Evolutionary conservation across 2,329 filamentous ascomycete genomes (phyloP), one percentile per base, ranked within the genome.

Genomic region (Botrytis fabae): DNA sequence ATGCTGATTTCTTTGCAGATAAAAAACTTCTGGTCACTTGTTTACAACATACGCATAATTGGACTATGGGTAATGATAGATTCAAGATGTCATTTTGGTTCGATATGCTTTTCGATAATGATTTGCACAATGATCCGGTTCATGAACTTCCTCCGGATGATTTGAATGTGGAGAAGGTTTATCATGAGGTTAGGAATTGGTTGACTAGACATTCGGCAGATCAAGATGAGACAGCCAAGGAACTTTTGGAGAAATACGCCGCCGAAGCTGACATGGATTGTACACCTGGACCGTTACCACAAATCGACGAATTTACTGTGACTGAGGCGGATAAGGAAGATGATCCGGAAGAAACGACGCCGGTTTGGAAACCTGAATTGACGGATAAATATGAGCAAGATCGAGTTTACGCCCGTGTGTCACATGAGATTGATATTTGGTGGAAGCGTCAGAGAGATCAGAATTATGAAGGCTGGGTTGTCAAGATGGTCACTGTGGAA

Each of bases 21-120:
- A 91, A 92, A 76, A 91, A 91, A 78, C 82, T 92, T 1, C 83
- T 92, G 2, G 89, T 92, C 2, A 91, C 89, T 0, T 88, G 88
- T 3, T 81, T 92, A 20, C 90, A 92, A 77, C 89, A 91, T 79
- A 87, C 89, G 2, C 89, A 91, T 76, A 92, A 92, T 79, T 91
- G 90, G 89, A 90, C 89, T 1, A 89, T 89, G 72, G 90, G 90
- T 75, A 90, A 91, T 77, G 89, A 91, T 78, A 84, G 90, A 51
- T 91, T 91, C 80, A 92, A 92, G 79, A 91, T 91, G 88, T 85
- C 87, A 0, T 91, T 92, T 74, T 92, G 90, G 89, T 88, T 87
- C 72, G 88, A 89, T 71, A 88, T 91, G 42, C 82, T 92, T 12
- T 91, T 91, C 71, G 89, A 91, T 71, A 88, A 86, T 59, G 83